phyloP scores from a whole-genome alignment of 2,329 filamentous ascomycete genomes.

The Pseudogymnoascus sp. region DNA sequence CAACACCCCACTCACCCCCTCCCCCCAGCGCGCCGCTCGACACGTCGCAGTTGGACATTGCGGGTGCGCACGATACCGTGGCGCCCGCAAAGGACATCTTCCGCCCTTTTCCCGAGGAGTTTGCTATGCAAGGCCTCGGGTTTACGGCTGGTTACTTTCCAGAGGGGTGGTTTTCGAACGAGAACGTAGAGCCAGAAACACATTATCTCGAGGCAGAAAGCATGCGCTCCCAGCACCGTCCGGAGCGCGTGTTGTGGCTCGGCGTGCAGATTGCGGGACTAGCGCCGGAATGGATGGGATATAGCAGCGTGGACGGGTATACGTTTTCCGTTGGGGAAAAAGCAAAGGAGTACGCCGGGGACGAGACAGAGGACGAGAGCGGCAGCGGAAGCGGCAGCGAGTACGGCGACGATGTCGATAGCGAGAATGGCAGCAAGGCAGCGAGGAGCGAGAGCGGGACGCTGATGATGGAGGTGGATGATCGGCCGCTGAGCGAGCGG shows the following conservation, averaged over 20 bases:
- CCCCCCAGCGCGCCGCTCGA: neutral
- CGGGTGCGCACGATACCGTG: neutral
- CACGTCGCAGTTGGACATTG: neutral
- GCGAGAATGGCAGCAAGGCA: neutral
- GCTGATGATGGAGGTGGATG: neutral
- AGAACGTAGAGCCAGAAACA: slow-evolving; percentile 26
- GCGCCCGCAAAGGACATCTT: slow-evolving; percentile 20
- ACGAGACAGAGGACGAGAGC: neutral
- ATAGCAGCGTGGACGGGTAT: neutral
- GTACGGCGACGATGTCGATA: neutral
- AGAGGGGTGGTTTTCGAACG: slow-evolving; percentile 23
- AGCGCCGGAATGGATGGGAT: neutral
- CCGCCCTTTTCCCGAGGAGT: slow-evolving; percentile 28
- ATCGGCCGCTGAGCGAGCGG: neutral
- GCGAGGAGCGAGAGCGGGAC: neutral
- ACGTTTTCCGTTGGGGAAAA: slow-evolving; percentile 2
- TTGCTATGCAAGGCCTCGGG: slow-evolving; percentile 25
- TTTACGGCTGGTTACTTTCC: slow-evolving; percentile 27
- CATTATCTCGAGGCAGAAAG: slow-evolving; percentile 20
- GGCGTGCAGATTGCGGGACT: neutral
- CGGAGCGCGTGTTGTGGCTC: neutral
- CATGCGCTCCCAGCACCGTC: neutral
- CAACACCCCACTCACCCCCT: neutral
- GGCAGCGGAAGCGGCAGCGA: neutral
- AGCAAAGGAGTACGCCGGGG: neutral